phyloP scores from a whole-genome alignment of 768 basidiomycete genomes.

The Tubosaeta sp. region DNA sequence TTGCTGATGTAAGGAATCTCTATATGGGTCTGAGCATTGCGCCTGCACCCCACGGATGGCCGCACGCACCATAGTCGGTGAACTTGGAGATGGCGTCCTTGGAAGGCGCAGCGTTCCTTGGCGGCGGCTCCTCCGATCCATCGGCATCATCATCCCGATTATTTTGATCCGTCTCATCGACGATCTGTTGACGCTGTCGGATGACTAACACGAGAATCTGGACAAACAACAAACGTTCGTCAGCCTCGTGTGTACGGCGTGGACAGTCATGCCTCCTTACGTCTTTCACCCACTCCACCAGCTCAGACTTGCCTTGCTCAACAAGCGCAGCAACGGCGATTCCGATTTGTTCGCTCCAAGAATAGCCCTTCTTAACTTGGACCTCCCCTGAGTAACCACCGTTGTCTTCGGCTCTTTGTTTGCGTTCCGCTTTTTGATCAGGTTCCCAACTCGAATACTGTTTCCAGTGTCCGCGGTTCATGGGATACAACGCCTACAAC shows the following conservation, averaged over 20 bases:
- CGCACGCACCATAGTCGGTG: constrained; percentile 65
- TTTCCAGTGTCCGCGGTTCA: constrained; percentile 85
- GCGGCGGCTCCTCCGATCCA: constrained; percentile 30
- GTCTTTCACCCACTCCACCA: constrained; percentile 79
- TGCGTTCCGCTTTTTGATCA: constrained; percentile 38
- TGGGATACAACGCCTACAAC: constrained; percentile 79
- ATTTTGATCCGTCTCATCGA: constrained; percentile 55
- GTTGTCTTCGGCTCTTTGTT: constrained; percentile 31
- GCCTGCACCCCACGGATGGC: background rate
- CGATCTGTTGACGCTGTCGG: constrained; percentile 51
- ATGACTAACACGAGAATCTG: constrained; percentile 64
- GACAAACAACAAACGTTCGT: constrained; percentile 6
- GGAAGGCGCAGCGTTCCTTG: constrained; percentile 45
- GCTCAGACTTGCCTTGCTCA: constrained; percentile 55
- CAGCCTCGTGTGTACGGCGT: constrained; percentile 19
- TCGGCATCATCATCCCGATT: constrained; percentile 35
- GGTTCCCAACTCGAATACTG: constrained; percentile 77
- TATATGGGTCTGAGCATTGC: constrained; percentile 29
- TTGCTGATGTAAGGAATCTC: constrained; percentile 76
- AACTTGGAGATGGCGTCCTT: constrained; percentile 65
- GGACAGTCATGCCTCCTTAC: constrained; percentile 43
- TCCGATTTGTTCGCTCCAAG: constrained; percentile 86
- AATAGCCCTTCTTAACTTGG: constrained; percentile 80
- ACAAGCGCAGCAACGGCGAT: constrained; percentile 75
- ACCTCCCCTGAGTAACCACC: constrained; percentile 60